Evolutionary conservation across 2,329 filamentous ascomycete species (phyloP).

Genomic region (Bertia moriformis): DNA sequence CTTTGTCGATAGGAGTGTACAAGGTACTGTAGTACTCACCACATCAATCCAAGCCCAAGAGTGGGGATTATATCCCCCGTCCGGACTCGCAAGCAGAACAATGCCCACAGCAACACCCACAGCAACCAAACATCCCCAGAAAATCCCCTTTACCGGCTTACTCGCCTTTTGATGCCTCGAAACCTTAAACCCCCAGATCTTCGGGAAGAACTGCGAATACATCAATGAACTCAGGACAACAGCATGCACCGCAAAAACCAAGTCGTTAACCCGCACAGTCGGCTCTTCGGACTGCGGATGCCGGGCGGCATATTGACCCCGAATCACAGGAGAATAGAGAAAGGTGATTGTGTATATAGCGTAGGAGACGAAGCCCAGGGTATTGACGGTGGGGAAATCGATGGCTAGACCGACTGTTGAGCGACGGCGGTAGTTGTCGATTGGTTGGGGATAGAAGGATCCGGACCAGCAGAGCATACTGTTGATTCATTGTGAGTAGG

Average conservation of each 20-base stretch:
- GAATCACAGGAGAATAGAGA: conserved; percentile 46
- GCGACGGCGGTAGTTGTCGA: conserved; percentile 44
- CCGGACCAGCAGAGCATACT: conserved; percentile 35
- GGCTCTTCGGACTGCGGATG: conserved; percentile 39
- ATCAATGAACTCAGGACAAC: conserved; percentile 39
- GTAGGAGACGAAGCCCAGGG: conserved; percentile 33
- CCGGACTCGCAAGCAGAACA: background rate
- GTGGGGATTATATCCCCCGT: background rate
- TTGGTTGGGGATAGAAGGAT: conserved; percentile 60
- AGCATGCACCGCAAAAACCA: conserved; percentile 53
- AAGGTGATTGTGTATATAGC: conserved; percentile 42
- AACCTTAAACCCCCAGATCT: conserved; percentile 48
- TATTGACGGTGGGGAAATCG: conserved; percentile 48
- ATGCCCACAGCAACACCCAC: background rate
- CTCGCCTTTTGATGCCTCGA: conserved; percentile 20
- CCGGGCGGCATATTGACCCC: conserved; percentile 47
- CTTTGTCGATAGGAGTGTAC: conserved; percentile 10
- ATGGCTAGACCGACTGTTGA: conserved; percentile 51
- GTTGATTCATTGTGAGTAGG: no score
- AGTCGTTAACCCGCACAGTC: conserved; percentile 57
- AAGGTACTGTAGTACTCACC: conserved; percentile 18
- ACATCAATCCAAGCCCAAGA: conserved; percentile 1
- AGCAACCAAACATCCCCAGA: background rate
- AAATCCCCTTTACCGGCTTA: background rate
- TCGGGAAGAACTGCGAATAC: conserved; percentile 43